Base-by-base conservation (phyloP, 805 yeast species). In the Suhomyces faveliae region DNA sequence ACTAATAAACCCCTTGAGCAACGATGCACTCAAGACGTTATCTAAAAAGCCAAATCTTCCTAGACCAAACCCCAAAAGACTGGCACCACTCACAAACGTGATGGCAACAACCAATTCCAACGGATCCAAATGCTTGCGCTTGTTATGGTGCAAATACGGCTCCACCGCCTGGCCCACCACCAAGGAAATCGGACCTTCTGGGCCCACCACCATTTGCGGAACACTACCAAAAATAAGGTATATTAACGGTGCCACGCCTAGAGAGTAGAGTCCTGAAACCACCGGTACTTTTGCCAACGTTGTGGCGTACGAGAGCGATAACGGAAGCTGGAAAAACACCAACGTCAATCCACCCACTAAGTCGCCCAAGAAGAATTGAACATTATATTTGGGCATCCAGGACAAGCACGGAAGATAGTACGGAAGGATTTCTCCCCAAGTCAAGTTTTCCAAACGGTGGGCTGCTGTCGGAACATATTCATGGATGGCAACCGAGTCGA, bases 271-370 rank as follows among this genome's bases (percentile, higher is more conserved):
- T 0, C 76, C 78, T 40, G 70, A 66, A 7, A 68, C 52, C 2
- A 71, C 70, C 0, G 78, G 77, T 1, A 71, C 76, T 47, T 73
- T 70, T 3, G 77, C 78, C 46, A 73, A 60, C 0, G 76, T 63
- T 2, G 69, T 64, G 11, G 77, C 68, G 49, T 71, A 73, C 2
- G 76, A 71, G 15, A 73, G 51, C 5, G 90, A 85, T 46, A 92
- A 71, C 1, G 99, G 98, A 42, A 92, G 81, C 63, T 91, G 97
- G 66, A 90, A 92, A 4, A 94, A 85, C 0, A 96, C 97, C 29
- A 91, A 65, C 0, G 97, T 84, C 4, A 89, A 58, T 0, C 99
- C 98, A 2, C 97, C 96, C 13, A 85, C 66, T 7, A 87, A 59
- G 60, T 92, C 99, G 17, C 76, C 77, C 2, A 79, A 20, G 38